Percentiles rank a stretch among this genome's conserved stretches.
Conservation (phyloP, 306 rosid species). For the Cyamopsis tetragonoloba region DNA sequence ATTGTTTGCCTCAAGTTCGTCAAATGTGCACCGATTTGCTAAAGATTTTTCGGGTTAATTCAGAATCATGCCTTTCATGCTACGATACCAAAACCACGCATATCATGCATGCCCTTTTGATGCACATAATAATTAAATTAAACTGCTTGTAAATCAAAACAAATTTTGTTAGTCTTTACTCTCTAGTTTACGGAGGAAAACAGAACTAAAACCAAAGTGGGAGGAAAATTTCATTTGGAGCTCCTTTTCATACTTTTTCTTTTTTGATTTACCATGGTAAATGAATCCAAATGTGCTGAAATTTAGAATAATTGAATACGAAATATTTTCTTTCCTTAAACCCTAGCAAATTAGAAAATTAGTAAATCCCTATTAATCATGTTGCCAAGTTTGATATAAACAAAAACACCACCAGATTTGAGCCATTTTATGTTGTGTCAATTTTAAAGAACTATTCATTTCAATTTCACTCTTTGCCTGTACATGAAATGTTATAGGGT, state of each 20-base stretch:
- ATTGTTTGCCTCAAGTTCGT: slow-evolving; percentile 61
- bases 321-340: neutral
- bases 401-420: neutral
- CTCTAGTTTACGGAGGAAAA: neutral
- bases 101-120: slow-evolving; percentile 81
- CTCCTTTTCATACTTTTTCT: no score
- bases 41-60: slow-evolving; percentile 59
- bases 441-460: no score
- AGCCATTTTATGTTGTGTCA: neutral
- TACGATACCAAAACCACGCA: slow-evolving; percentile 83
- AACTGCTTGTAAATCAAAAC: slow-evolving; percentile 44
- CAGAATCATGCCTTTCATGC: slow-evolving; percentile 48
- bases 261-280: no score
- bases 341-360: no score
- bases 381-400: neutral
- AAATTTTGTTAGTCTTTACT: slow-evolving; percentile 58
- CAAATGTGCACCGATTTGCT: slow-evolving; percentile 82
- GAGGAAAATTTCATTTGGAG: slow-evolving; percentile 25
- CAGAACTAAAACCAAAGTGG: neutral
- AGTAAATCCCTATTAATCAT: no score
- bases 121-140: neutral
- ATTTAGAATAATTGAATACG: neutral
- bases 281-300: neutral
- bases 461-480: no score
- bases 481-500: no score